Base-by-base conservation (phyloP, 2,329 filamentous ascomycete genomes). In the Alternaria triticimaculans region DNA sequence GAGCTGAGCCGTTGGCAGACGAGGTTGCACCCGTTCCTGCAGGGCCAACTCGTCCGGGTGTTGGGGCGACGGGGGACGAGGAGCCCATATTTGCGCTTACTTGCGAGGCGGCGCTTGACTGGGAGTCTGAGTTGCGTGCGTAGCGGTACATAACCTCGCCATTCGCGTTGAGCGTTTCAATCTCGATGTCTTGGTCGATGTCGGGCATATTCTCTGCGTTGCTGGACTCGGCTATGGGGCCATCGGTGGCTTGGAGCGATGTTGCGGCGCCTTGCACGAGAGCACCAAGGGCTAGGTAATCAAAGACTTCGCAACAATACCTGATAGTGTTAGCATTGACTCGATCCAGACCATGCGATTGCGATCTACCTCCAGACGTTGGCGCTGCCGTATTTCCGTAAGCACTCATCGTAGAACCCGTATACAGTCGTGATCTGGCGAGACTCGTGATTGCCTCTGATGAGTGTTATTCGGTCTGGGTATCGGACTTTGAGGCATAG, bases 341-440 rank as follows among this genome's bases (percentile, higher is more conserved):
- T 46, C 18, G 6, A 15, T 7, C 9, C 3, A 33, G 30, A n/a
- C 10, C 7, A 0, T 2, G 8, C 3, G 28, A 30, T 2, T 12
- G 14, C 25, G 11, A 14, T 14, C 11, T 68, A 71, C 66, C 72
- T 88, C 95, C 95, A 98, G 1, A 98, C 95, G 74, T 97, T 98
- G 41, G 95, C 94, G 77, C 92, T 97, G 64, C 95, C 95, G 76
- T 98, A 98, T 82, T 98, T 98, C 58, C 95, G 87, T 67, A 97
- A 86, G 76, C 95, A 98, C 83, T 98, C 95, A 77, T 98, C 95
- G 83, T 98, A 98, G 84, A 98, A 98, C 66, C 95, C 95, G 79
- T 98, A 98, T 14, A 98, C 95, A 6, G 93, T 97, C 21, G 95
- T 98, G 70, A 98, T 98, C 80, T 98, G 95, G 63, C 95, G 89